Evolutionary conservation across 2,329 filamentous ascomycete species (phyloP).

Genomic region (Pyrenophora graminea): DNA sequence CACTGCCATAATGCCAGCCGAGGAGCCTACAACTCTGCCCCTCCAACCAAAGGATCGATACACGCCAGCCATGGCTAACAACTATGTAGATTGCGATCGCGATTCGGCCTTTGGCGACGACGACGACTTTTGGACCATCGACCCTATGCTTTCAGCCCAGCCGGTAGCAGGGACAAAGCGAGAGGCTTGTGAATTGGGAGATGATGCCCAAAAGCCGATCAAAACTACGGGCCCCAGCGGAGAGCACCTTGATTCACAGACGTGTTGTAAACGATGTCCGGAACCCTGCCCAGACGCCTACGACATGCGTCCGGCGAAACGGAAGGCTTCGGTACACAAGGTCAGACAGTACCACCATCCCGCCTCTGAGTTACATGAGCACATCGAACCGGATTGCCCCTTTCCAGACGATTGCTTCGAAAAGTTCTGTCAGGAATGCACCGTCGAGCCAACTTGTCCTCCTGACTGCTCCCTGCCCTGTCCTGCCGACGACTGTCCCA

Average conservation of each 20-base stretch:
- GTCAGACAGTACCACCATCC: constrained; percentile 38
- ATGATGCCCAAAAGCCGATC: constrained; percentile 18
- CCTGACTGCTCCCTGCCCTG: constrained; percentile 29
- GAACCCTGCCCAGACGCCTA: constrained; percentile 23
- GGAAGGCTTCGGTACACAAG: constrained; percentile 37
- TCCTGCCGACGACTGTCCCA: constrained; percentile 35
- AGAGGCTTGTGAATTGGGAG: constrained; percentile 28
- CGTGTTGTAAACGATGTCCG: constrained; percentile 38
- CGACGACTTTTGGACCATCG: constrained; percentile 27
- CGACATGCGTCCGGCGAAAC: constrained; percentile 37
- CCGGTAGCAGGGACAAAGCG: constrained; percentile 42
- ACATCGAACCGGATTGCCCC: constrained; percentile 32
- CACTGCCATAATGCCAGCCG: constrained; percentile 5
- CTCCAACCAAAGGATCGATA: background rate
- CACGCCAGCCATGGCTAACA: constrained; percentile 36
- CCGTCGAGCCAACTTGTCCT: constrained; percentile 34
- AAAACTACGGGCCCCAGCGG: constrained; percentile 18
- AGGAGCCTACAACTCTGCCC: constrained; percentile 5
- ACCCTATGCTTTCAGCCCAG: constrained; percentile 36
- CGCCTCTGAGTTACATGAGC: constrained; percentile 16
- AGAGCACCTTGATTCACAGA: constrained; percentile 11
- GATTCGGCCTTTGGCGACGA: constrained; percentile 41
- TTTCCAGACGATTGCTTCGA: constrained; percentile 43
- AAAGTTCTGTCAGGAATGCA: constrained; percentile 44
- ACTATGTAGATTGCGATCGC: constrained; percentile 33